Evolutionary conservation across 139 green algal species (phyloP).

Genomic region (Trebouxia sp.): DNA sequence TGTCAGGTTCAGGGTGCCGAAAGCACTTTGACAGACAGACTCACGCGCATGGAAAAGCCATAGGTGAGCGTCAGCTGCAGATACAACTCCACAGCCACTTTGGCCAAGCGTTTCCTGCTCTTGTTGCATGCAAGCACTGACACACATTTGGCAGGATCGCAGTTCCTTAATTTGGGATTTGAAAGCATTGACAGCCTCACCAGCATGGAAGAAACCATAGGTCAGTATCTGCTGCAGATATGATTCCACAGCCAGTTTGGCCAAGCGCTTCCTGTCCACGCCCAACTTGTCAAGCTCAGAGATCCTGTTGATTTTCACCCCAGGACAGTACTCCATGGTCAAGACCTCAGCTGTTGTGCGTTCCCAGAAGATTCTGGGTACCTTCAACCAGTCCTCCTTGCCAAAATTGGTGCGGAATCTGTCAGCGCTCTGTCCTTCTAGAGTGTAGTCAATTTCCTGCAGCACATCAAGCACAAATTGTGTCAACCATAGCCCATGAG

Average conservation of each 20-base stretch:
- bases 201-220: conserved; percentile 94
- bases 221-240: conserved; percentile 96
- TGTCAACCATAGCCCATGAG: no score
- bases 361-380: conserved; percentile 89
- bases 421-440: conserved; percentile 91
- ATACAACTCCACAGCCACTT: conserved; percentile 89
- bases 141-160: no score
- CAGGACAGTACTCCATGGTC: conserved; percentile 93
- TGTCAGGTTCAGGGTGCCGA: no score
- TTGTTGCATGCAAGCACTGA: no score
- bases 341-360: conserved; percentile 79
- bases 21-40: no score
- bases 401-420: conserved; percentile 75
- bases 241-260: conserved; percentile 81
- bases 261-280: conserved; percentile 86
- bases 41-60: conserved; percentile 93
- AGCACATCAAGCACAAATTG: not conserved
- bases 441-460: conserved; percentile 95
- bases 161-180: no score
- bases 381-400: conserved; percentile 88
- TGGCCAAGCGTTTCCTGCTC: conserved; percentile 83
- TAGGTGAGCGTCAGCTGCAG: conserved; percentile 91
- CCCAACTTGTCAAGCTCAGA: conserved; percentile 79
- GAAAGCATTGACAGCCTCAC: not conserved
- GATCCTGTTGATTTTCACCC: conserved; percentile 94